These are phyloP conservation scores for Lasiodiplodia sp. DNA, from an alignment of 2,329 filamentous ascomycete genomes.

Conservation along the genomic window DNA sequence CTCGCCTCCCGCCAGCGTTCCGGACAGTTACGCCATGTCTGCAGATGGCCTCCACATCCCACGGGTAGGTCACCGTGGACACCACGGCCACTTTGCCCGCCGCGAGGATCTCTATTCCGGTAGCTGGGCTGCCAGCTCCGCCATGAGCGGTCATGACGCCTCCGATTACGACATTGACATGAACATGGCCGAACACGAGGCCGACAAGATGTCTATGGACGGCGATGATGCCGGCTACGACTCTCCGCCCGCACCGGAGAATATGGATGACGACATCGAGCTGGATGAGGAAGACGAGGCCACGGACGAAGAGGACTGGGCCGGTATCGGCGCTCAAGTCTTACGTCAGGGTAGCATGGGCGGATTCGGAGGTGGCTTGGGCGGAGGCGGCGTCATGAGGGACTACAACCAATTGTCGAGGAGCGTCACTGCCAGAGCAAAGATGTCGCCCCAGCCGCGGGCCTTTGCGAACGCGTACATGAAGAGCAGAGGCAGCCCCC, in stretches of 20 bases:
- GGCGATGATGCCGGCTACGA: constrained; percentile 65
- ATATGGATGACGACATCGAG: constrained; percentile 74
- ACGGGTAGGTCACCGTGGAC: constrained; percentile 35
- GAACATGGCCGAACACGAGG: constrained; percentile 81
- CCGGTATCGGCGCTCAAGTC: constrained; percentile 83
- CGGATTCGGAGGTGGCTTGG: constrained; percentile 35
- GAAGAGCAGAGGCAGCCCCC: background rate
- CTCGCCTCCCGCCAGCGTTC: constrained; percentile 61
- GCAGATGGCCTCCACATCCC: constrained; percentile 57
- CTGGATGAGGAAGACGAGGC: constrained; percentile 62
- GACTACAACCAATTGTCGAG: constrained; percentile 26
- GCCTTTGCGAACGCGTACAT: constrained; percentile 3
- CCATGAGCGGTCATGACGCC: constrained; percentile 73
- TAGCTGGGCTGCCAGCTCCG: constrained; percentile 74
- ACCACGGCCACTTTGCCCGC: constrained; percentile 9
- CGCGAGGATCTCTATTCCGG: constrained; percentile 53
- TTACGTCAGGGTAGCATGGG: constrained; percentile 69
- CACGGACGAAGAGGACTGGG: constrained; percentile 97
- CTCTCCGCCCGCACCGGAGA: constrained; percentile 65
- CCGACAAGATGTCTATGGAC: constrained; percentile 93
- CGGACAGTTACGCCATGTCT: constrained; percentile 52
- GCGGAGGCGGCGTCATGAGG: constrained; percentile 22
- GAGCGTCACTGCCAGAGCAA: constrained; percentile 7
- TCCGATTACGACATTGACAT: constrained; percentile 62
- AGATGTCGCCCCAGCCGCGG: constrained; percentile 8